A percentile compares a stretch with the other conserved stretches of the same genome.
These are phyloP conservation scores for Linderniella brevidens DNA, from an alignment of 257 asterid species.

Conservation along the genomic window DNA sequence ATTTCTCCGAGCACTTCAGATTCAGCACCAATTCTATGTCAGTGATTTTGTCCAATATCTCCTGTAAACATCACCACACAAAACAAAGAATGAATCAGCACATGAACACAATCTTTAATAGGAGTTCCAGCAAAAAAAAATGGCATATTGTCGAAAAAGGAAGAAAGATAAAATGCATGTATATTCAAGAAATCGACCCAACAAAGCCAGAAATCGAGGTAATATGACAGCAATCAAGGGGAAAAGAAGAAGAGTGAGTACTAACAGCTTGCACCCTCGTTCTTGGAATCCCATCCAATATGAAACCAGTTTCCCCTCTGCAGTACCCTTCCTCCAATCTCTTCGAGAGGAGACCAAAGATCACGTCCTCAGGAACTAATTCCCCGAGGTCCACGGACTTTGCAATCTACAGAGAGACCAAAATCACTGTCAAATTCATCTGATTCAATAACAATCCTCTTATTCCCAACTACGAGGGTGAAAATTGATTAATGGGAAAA, in stretches of 20 bases:
- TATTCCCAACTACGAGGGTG: neutral
- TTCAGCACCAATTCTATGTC: slow-evolving; percentile 79
- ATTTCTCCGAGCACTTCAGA: slow-evolving; percentile 40
- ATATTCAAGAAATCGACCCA: too few species aligned
- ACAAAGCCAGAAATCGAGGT: neutral
- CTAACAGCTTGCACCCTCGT: slow-evolving; percentile 74
- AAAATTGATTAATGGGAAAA: slow-evolving; percentile 2
- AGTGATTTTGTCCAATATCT: slow-evolving; percentile 60
- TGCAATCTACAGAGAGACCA: slow-evolving; percentile 33
- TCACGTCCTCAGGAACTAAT: slow-evolving; percentile 62
- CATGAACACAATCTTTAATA: too few species aligned
- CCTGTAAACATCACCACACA: slow-evolving; percentile 25
- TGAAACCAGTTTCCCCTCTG: slow-evolving; percentile 83
- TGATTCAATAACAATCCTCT: neutral
- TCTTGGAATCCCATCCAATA: slow-evolving; percentile 83
- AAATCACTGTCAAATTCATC: neutral
- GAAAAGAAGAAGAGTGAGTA: neutral
- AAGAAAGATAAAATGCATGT: too few species aligned
- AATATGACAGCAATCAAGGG: neutral
- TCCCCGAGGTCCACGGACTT: slow-evolving; percentile 55
- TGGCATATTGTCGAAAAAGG: too few species aligned
- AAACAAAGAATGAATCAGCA: neutral
- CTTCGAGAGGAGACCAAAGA: slow-evolving; percentile 59
- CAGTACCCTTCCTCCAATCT: slow-evolving; percentile 74
- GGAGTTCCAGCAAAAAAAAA: too few species aligned